These are phyloP conservation scores for Aspergillus saccharolyticus DNA, from an alignment of 495 filamentous ascomycete species.

Conservation along the genomic window DNA sequence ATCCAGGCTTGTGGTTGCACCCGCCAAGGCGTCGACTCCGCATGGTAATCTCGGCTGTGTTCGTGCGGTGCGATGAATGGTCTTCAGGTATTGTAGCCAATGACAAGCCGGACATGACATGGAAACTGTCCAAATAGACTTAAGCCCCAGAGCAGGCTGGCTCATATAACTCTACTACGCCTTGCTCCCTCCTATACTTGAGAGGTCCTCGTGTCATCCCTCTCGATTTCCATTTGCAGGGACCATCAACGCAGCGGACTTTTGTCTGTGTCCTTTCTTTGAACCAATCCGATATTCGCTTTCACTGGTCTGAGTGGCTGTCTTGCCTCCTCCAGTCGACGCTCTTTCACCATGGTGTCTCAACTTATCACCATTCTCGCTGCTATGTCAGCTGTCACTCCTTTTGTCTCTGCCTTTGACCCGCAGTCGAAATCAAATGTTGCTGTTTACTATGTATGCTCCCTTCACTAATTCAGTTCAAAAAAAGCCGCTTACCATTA, in stretches of 20 bases:
- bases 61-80: slow-evolving; percentile 3
- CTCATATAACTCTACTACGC: background rate
- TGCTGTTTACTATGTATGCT: slow-evolving; percentile 58
- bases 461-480: background rate
- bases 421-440: slow-evolving; percentile 49
- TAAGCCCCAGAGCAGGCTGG: background rate
- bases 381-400: slow-evolving; percentile 27
- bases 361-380: slow-evolving; percentile 25
- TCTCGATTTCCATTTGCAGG: slow-evolving; percentile 14
- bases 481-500: background rate
- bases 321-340: slow-evolving; percentile 22
- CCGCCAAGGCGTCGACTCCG: background rate
- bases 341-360: slow-evolving; percentile 28
- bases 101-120: background rate
- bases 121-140: background rate
- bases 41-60: slow-evolving; percentile 4
- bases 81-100: background rate
- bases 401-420: slow-evolving; percentile 44
- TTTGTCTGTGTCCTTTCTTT: slow-evolving; percentile 51
- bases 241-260: slow-evolving; percentile 36
- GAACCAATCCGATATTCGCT: slow-evolving; percentile 13
- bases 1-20: background rate
- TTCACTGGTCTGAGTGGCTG: slow-evolving; percentile 11
- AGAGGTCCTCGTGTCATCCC: slow-evolving; percentile 4
- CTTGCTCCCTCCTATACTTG: slow-evolving; percentile 3